These are phyloP conservation scores for Acanthamoeba culbertsoni DNA, from an alignment of 208 protist genomes.

Conservation along the genomic window DNA sequence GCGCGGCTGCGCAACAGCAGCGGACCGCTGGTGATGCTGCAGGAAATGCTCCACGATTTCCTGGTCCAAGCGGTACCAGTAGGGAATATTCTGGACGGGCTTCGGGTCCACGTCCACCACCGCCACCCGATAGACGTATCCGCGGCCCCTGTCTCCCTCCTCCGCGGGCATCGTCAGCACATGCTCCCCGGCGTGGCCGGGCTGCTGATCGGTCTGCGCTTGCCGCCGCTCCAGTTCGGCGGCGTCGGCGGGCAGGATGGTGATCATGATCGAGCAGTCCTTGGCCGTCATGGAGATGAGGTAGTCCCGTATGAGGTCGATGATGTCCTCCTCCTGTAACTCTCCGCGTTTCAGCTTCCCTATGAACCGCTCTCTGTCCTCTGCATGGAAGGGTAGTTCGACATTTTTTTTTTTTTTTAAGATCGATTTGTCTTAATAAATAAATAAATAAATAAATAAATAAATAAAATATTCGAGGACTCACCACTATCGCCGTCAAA, in stretches of 20 bases:
- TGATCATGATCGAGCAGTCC: constrained; percentile 63
- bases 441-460: background rate
- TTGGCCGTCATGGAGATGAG: constrained; percentile 57
- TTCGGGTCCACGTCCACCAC: constrained; percentile 58
- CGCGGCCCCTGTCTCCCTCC: background rate
- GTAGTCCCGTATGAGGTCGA: constrained; percentile 46
- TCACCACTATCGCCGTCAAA: constrained; percentile 44
- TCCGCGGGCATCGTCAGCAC: no score
- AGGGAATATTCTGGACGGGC: constrained; percentile 52
- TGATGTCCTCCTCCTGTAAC: background rate
- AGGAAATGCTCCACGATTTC: constrained; percentile 55
- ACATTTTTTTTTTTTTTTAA: no score
- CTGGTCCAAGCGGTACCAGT: constrained; percentile 55
- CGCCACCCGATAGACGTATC: background rate
- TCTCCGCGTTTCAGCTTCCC: constrained; percentile 29
- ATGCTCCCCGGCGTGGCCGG: background rate
- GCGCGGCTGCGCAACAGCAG: no score
- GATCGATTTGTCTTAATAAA: background rate
- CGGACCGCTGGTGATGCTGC: background rate
- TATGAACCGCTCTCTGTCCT: constrained; percentile 36
- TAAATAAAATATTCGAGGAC: background rate
- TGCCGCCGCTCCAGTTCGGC: background rate
- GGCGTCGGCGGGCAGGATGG: background rate
- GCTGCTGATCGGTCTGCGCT: background rate
- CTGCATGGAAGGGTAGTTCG: no score